These are phyloP conservation scores for Chlamydomonas incerta DNA, from an alignment of 139 green algal genomes.

Conservation along the genomic window DNA sequence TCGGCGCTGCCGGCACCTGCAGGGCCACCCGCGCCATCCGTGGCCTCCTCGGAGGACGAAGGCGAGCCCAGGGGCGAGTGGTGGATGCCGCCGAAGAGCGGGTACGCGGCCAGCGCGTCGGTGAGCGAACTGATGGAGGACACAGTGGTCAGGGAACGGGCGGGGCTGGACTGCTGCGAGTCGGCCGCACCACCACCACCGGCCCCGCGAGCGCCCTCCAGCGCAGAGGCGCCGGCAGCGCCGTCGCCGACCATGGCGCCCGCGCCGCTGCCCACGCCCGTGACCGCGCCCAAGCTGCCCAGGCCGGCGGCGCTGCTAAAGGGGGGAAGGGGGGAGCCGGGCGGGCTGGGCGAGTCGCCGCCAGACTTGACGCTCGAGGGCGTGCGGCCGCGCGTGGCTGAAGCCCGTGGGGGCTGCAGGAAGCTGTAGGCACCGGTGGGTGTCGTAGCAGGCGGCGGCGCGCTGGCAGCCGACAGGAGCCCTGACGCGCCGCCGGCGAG, in stretches of 20 bases:
- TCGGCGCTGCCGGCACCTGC: neutral
- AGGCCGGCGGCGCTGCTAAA: neutral
- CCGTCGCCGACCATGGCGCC: too few species aligned
- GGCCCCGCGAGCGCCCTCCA: neutral
- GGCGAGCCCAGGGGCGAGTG: conserved; percentile 20
- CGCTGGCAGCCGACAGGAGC: neutral
- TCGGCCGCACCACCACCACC: too few species aligned
- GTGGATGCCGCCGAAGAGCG: neutral
- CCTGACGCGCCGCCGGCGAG: too few species aligned
- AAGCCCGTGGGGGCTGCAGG: conserved; percentile 13
- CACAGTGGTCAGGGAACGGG: neutral
- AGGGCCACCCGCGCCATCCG: neutral
- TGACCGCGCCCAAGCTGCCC: too few species aligned
- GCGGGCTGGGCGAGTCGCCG: neutral
- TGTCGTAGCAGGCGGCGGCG: neutral
- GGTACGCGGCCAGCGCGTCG: conserved; percentile 4
- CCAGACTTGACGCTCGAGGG: conserved; percentile 8
- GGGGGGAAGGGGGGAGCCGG: neutral
- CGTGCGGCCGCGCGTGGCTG: neutral
- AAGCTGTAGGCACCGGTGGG: conserved; percentile 21
- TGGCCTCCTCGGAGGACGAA: neutral
- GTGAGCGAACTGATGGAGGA: conserved; percentile 1
- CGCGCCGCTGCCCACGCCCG: too few species aligned
- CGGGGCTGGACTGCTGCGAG: too few species aligned
- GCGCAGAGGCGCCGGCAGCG: neutral